Evolutionary conservation across 164 flowering plant genomes (phyloP).

Genomic region (Piper longum): DNA sequence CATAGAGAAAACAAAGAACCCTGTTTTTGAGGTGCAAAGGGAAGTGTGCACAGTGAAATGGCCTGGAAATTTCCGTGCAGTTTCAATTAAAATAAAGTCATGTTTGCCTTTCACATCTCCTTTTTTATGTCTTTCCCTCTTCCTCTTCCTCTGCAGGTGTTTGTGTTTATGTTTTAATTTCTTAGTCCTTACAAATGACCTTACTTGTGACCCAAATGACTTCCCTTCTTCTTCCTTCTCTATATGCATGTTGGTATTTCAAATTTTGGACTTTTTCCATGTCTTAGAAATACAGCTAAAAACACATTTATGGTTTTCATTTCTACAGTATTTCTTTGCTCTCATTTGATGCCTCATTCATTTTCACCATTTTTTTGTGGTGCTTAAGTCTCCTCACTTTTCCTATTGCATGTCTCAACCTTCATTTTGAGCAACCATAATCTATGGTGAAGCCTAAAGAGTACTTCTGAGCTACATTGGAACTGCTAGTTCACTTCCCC

Average conservation of each 20-base stretch:
- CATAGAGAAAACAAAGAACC: constrained; percentile 13
- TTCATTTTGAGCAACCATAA: too few species aligned
- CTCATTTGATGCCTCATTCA: constrained; percentile 2
- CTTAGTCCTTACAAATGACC: background rate
- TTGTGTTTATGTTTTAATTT: background rate
- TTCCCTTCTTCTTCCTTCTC: background rate
- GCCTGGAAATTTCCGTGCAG: constrained; percentile 14
- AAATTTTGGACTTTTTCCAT: too few species aligned
- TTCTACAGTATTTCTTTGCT: background rate
- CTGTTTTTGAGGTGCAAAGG: constrained; percentile 21
- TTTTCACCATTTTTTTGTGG: background rate
- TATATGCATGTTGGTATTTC: too few species aligned
- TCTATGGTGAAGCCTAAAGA: too few species aligned
- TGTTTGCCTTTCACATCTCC: background rate
- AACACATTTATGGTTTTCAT: too few species aligned
- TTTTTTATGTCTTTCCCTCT: background rate
- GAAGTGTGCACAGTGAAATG: constrained; percentile 19
- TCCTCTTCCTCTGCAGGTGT: constrained; percentile 7
- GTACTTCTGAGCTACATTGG: too few species aligned
- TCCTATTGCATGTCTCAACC: too few species aligned
- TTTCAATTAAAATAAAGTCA: background rate
- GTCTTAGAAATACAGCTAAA: too few species aligned
- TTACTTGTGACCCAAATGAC: constrained; percentile 1
- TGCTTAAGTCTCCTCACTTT: constrained; percentile 2
- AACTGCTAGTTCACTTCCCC: background rate